Evolutionary conservation across 192 early-diverging fungal genomes (phyloP), one percentile per base, ranked within the genome.

Genomic region (Backusella morwellensis): DNA sequence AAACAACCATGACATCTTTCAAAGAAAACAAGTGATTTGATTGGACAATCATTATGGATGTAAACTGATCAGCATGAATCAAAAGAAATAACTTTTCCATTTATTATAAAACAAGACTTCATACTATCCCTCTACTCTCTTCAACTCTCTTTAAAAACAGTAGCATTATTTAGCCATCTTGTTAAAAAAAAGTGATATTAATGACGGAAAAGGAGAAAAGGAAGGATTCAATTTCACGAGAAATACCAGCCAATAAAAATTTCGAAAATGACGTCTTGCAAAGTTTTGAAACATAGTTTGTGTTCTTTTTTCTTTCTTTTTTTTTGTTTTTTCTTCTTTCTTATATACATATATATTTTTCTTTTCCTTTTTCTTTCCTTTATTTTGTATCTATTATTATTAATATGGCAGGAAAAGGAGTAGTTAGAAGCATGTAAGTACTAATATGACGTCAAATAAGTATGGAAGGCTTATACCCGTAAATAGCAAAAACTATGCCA

Each of bases 401-500:
- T 42, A 35, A 4, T 23, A 77, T 77, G 76, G 44, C 74, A 59
- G 77, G 70, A 72, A 81, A 73, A 75, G 77, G 77, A 42, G 78
- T 77, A 17, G 66, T 82, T 34, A 56, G 75, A 72, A 76, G 73
- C 41, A 73, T 81, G 79, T 81, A 77, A 81, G 79, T 66, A 79
- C 17, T 80, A 73, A 74, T 85, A 29, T 80, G 32, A 83, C 78
- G 72, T 74, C 81, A 81, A 83, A 83, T 80, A 77, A 19, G 29
- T 19, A 68, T 41, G 32, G 47, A 68, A 56, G 26, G 47, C 52
- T 75, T 32, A 38, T 17, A 35, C 19, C 34, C 59, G 36, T 70
- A 38, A 72, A 52, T 78, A 94, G 92, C 73, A 96, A 96, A 88
- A 96, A 96, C 85, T 94, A 93, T 84, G 92, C 92, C 76, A 94